Evolutionary conservation across 202 grass and related monocot genomes (phyloP).

Genomic region (Eragrostis tef): DNA sequence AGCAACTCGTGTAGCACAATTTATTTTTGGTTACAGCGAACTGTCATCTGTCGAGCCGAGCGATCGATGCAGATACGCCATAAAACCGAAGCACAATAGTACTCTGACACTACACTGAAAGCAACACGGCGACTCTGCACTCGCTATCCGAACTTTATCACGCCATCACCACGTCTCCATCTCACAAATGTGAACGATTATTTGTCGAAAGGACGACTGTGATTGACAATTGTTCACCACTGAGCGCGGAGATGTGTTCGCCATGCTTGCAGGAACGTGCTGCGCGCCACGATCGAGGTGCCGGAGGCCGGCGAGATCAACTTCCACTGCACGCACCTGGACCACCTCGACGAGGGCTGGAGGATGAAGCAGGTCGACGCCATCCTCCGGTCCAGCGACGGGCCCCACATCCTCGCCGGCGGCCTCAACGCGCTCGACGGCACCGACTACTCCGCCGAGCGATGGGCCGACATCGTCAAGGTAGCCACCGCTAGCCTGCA

Average conservation of each 20-base stretch:
- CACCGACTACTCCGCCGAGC: constrained; percentile 81
- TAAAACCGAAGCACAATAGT: neutral
- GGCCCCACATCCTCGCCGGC: constrained; percentile 83
- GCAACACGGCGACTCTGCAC: constrained; percentile 2
- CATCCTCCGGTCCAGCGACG: constrained; percentile 67
- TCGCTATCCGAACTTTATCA: constrained; percentile 36
- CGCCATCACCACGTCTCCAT: neutral
- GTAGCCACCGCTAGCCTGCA: neutral
- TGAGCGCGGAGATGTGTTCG: neutral
- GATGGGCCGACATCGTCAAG: constrained; percentile 95
- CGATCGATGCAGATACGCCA: neutral
- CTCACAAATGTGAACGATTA: neutral
- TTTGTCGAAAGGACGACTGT: neutral
- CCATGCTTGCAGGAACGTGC: constrained; percentile 68
- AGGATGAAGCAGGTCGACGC: constrained; percentile 90
- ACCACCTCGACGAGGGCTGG: constrained; percentile 96
- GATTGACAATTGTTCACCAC: neutral
- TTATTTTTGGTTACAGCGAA: neutral
- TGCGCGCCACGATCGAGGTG: constrained; percentile 89
- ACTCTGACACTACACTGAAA: neutral
- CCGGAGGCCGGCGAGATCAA: constrained; percentile 74
- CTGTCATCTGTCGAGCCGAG: neutral
- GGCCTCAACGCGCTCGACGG: constrained; percentile 90
- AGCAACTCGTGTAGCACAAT: constrained; percentile 5
- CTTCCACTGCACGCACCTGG: constrained; percentile 97